phyloP scores from a whole-genome alignment of 345 rosid genomes.

The Salix koriyanagi region DNA sequence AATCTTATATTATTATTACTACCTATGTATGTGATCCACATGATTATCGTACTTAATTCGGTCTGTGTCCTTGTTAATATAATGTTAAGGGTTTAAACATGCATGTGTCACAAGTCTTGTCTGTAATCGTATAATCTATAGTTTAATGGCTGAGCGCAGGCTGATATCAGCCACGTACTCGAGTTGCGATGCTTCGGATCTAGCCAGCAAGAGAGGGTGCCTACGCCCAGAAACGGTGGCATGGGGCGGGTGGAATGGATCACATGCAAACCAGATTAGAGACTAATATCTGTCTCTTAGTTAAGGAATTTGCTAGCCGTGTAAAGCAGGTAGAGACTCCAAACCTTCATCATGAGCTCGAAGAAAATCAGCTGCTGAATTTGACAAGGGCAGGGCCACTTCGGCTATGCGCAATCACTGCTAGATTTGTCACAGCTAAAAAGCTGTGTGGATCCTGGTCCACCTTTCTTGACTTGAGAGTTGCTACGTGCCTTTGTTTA shows the following conservation, averaged over 20 bases:
- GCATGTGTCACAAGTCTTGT: neutral
- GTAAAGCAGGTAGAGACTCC: neutral
- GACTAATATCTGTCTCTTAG: neutral
- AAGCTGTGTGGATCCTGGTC: neutral
- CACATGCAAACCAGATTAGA: neutral
- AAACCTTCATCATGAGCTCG: neutral
- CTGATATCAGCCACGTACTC: no score
- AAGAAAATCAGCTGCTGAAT: neutral
- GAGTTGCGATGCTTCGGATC: neutral
- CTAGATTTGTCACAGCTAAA: neutral
- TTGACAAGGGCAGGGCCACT: slow-evolving; percentile 2
- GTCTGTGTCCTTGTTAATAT: neutral
- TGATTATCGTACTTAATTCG: neutral
- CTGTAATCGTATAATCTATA: no score
- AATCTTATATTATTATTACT: neutral
- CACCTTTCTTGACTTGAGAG: neutral
- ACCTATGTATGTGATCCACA: neutral
- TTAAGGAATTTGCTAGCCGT: neutral
- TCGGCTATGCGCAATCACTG: neutral
- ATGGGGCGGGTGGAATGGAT: neutral
- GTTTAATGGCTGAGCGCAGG: no score
- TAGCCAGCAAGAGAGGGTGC: neutral
- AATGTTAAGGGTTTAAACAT: neutral
- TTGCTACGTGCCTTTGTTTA: neutral
- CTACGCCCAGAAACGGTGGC: neutral